Base-by-base conservation (phyloP, 768 basidiomycete genomes). In the Candolleomyces eurysporus region DNA sequence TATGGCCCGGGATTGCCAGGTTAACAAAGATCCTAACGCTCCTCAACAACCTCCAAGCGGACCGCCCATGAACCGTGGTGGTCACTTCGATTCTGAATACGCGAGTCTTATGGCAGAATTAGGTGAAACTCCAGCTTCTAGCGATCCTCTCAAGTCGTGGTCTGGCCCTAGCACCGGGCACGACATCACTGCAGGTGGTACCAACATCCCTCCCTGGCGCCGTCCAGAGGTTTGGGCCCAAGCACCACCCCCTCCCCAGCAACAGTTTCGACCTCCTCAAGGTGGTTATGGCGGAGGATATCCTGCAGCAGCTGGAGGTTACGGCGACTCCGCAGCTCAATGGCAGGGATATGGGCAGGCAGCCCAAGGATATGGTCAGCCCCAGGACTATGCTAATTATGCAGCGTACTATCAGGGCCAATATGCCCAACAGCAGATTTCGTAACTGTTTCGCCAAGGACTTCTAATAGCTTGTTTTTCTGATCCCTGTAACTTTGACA, bases 1-100 rank as follows among this genome's bases (percentile, higher is more conserved):
- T 78, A 98, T 99, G 96, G 96, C 96, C 54, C 89, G 96, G 67
- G 96, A 98, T 77, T 98, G 96, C 74, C 92, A 93, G 51, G 90
- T 92, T 71, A 92, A 94, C 76, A 94, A 88, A 71, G 92, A 95
- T 74, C 91, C 92, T 61, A 92, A 91, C 68, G 88, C 88, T 19
- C 78, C 79, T 55, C 70, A 74, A 39, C 68, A 77, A 59, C 71
- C 77, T 42, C 55, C 61, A 51, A 76, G 73, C 62, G 81, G 76
- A 54, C 74, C 79, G 30, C 77, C 82, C 61, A 74, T 84, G 68
- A 79, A 79, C 67, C 87, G 87, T 66, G 85, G 88, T 68, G 90
- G 90, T 26, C 36, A 36, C 36, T 98, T 98, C 76, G 97, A 99
- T 74, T 96, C 95, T 13, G 97, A 99, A 78, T 98, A 98, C 69